Base-by-base conservation (phyloP, 352 stramenopile genomes). In the Pythium utonaiense region DNA sequence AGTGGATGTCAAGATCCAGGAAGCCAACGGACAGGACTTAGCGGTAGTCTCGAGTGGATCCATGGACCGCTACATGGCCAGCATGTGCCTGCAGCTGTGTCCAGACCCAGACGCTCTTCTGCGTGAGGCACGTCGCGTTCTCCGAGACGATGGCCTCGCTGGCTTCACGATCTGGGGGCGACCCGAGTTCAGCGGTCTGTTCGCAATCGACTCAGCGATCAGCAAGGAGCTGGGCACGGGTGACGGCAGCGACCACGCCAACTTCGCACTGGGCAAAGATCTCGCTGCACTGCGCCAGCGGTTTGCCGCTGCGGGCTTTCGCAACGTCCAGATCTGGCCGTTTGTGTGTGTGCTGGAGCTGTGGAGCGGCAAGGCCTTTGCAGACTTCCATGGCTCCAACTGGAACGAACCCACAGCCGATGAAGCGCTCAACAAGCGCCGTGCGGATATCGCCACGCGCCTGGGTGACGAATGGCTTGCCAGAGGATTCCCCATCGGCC, bases 101-200 rank as follows among this genome's bases (percentile, higher is more conserved):
- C 73, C 77, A 8, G 73, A 81, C 47, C 54, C 77, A 22, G 77
- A 83, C 51, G 77, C 70, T 1, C 62, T 83, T 56, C 67, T 87
- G 3, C 70, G 65, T 34, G 77, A 87, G 51, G 64, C 70, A 12
- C 58, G 58, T 22, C 77, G 77, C 42, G 75, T 84, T 28, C 48
- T 87, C 28, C 63, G 48, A 0, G 7, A 55, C 7, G 69, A 75
- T 25, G 75, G 77, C 0, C 53, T 84, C 22, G 77, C 74, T 3
- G 73, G 77, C 2, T 84, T 87, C 47, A 82, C 74, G 24, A 87
- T 84, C 64, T 87, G 77, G 77, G 77, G 62, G 13, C 68, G 53
- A 3, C 74, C 73, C 6, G 77, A 83, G 49, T 58, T 67, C 48
- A 83, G 70, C 27, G 72, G 66, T 8, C 70, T 62, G 19, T 87